These are phyloP conservation scores for Solanum gracilifrons DNA, from an alignment of 257 asterid species.

Conservation along the genomic window DNA sequence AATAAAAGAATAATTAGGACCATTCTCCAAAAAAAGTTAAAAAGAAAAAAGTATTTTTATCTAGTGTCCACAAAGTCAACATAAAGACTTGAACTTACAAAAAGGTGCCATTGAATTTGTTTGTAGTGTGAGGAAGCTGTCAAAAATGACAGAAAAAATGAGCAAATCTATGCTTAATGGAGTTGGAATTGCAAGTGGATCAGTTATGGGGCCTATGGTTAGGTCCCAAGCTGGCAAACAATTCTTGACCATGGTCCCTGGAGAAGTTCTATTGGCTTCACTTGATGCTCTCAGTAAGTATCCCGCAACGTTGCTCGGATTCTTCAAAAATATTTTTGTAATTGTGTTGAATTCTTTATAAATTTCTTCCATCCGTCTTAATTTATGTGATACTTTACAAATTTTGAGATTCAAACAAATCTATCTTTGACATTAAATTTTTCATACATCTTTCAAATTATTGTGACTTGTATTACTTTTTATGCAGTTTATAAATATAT, in stretches of 20 bases:
- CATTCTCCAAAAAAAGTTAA: not conserved
- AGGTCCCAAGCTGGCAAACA: slow-evolving; percentile 60
- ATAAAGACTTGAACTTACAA: not conserved
- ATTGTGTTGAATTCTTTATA: not conserved
- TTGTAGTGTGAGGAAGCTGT: slow-evolving; percentile 52
- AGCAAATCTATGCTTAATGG: slow-evolving; percentile 66
- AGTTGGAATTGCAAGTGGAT: slow-evolving; percentile 53
- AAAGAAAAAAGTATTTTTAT: not conserved
- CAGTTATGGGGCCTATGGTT: slow-evolving; percentile 53
- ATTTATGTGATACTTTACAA: fast-evolving
- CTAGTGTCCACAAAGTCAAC: not conserved
- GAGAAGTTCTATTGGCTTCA: slow-evolving; percentile 75
- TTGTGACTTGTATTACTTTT: too few relatives aligned
- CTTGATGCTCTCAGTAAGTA: slow-evolving; percentile 73
- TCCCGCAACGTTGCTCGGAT: fast-evolving
- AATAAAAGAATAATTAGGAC: too few relatives aligned
- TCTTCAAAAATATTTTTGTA: fast-evolving
- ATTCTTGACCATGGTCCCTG: slow-evolving; percentile 55
- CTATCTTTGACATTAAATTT: fast-evolving
- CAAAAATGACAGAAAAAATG: slow-evolving; percentile 71
- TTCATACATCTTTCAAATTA: too few relatives aligned
- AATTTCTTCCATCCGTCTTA: fast-evolving
- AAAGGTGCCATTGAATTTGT: not conserved
- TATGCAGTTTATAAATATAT: too few relatives aligned
- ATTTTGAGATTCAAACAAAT: too few relatives aligned